Evolutionary conservation across 805 yeast genomes (phyloP), one percentile per base, ranked within the genome.

Genomic region (Candida jianshihensis): DNA sequence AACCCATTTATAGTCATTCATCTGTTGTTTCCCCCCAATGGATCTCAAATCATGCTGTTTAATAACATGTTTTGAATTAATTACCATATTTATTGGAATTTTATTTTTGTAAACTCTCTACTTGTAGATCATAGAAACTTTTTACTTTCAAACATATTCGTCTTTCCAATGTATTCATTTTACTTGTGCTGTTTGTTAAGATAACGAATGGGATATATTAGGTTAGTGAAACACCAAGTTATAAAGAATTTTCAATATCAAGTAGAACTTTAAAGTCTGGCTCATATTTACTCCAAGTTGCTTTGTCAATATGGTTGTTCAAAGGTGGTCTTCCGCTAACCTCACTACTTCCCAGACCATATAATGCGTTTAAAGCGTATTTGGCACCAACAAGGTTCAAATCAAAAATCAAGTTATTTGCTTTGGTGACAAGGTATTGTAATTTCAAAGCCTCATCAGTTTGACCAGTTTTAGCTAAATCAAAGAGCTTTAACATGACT

Each of bases 361-460:
- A 46, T 26, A 43, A 33, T n/a, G 39, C 32, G 17, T 48, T 42
- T 28, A 51, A 31, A 18, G 53, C 57, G 30, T 37, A 32, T 30
- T 60, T 60, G 11, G 59, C 51, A 30, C 62, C 64, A n/a, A 53
- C 55, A 20, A 58, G 42, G 35, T 59, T 59, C 31, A 54, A 50
- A 19, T 56, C 61, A 19, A 44, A 44, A 14, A 57, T 47, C 54
- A 59, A 46, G 42, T 40, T 45, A 29, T 60, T 55, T 12, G 66
- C 75, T 38, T 64, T 55, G 17, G 71, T 59, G 17, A 66, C 68
- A 14, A 57, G 42, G 37, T 57, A 59, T 52, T 73, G 78, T 33
- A 70, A 47, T 31, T 58, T 50, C 33, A 52, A 54, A 18, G 75
- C 76, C 43, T 61, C 65, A 34, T 56, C 55, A 32, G 47, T 33